These are phyloP conservation scores for Cytospora chrysosperma DNA, from an alignment of 2,329 filamentous ascomycete species.

Conservation along the genomic window DNA sequence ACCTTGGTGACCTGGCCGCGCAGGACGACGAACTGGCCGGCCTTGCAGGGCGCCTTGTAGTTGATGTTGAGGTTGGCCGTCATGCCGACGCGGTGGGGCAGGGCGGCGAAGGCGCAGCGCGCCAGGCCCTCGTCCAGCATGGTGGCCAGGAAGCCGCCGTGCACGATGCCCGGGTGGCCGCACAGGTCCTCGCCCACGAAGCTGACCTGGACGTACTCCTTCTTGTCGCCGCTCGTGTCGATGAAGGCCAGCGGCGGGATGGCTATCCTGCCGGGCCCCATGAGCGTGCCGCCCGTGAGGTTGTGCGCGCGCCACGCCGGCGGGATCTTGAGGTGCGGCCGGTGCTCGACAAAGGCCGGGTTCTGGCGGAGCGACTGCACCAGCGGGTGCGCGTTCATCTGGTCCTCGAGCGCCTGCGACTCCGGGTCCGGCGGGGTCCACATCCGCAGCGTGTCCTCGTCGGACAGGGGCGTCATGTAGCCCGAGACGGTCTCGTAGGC, in stretches of 20 bases:
- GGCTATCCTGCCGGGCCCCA: conserved; percentile 71
- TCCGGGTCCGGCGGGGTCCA: conserved; percentile 60
- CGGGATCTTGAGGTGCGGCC: conserved; percentile 87
- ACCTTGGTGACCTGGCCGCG: conserved; percentile 78
- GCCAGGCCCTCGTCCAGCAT: conserved; percentile 88
- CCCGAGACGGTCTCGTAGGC: conserved; percentile 48
- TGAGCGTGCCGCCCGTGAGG: conserved; percentile 77
- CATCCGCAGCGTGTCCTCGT: conserved; percentile 70
- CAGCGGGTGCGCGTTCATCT: conserved; percentile 75
- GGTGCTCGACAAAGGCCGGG: conserved; percentile 68
- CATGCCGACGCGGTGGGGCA: conserved; percentile 82
- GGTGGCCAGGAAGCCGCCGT: conserved; percentile 89
- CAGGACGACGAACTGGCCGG: conserved; percentile 74
- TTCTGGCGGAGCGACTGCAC: conserved; percentile 65
- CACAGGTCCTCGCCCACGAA: conserved; percentile 80
- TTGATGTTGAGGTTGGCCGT: conserved; percentile 83
- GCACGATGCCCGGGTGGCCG: conserved; percentile 86
- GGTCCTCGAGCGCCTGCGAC: conserved; percentile 62
- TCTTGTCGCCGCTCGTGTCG: conserved; percentile 59
- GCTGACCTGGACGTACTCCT: conserved; percentile 67
- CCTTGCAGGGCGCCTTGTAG: conserved; percentile 78
- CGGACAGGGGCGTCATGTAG: conserved; percentile 54
- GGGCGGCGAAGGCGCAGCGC: conserved; percentile 80
- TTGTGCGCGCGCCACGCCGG: conserved; percentile 66
- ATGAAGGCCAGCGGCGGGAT: conserved; percentile 80